Percentiles rank a stretch among this genome's conserved stretches.
Evolutionary conservation across 257 asterid genomes (phyloP).

Genomic region (Jaltomata sinuosa): DNA sequence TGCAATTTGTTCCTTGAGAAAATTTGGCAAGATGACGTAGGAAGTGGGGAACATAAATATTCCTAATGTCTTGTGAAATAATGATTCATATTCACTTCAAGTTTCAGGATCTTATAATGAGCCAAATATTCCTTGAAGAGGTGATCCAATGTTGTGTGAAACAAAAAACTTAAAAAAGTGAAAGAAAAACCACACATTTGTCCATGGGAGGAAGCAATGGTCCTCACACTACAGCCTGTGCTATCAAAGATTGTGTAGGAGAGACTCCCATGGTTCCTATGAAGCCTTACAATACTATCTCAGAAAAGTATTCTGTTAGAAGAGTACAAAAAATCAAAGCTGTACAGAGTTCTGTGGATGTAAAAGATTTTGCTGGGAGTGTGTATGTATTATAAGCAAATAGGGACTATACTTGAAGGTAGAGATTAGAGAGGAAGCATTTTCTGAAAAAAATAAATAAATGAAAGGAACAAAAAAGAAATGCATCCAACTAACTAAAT

Average conservation of each 20-base stretch:
- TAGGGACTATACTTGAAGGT: not conserved
- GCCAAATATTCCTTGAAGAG: not conserved
- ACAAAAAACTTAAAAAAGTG: not conserved
- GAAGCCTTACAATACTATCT: not conserved
- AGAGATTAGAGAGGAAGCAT: not conserved
- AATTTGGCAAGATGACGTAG: not conserved
- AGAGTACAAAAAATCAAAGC: constrained; percentile 1
- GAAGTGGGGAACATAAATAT: not conserved
- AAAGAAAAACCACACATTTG: not conserved
- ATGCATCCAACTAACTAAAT: not conserved
- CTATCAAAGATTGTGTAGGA: not conserved
- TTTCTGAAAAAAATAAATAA: not conserved
- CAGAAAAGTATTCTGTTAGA: not conserved
- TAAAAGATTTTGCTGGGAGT: not conserved
- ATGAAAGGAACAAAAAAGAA: not conserved
- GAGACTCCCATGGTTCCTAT: not conserved
- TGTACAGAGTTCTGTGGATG: not conserved
- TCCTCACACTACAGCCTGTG: not conserved
- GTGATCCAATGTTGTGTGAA: not conserved
- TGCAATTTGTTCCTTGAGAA: not conserved
- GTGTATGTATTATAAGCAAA: not conserved
- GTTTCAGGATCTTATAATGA: not conserved
- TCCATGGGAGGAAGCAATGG: not conserved
- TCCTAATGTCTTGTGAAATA: not conserved
- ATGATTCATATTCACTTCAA: not conserved